Percentiles rank a stretch among this genome's conserved stretches.
Conservation (phyloP, 192 early-diverging fungal genomes). For the Martensiomyces pterosporus region DNA sequence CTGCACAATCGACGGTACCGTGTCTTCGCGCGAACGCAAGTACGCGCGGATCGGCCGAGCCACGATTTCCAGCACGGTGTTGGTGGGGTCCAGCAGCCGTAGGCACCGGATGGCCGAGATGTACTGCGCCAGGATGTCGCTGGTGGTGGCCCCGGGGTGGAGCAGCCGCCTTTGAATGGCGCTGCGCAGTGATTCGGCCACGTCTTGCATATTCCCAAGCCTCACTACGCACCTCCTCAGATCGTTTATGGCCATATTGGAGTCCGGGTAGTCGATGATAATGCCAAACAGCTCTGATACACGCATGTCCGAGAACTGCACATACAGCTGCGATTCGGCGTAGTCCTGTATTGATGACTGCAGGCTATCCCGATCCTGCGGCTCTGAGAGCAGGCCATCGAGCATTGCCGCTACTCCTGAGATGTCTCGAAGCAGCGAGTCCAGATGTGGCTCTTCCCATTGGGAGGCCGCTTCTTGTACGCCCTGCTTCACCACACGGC, state of each 20-base stretch:
- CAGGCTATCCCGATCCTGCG: not conserved
- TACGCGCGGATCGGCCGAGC: slow-evolving; percentile 58
- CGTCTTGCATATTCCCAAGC: slow-evolving; percentile 15
- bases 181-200: slow-evolving; percentile 22
- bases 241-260: slow-evolving; percentile 58
- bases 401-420: slow-evolving; percentile 2
- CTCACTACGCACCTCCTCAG: slow-evolving; percentile 46
- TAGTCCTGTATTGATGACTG: too few relatives aligned
- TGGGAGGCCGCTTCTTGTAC: slow-evolving; percentile 7
- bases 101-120: slow-evolving; percentile 67
- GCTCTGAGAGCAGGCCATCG: slow-evolving; percentile 8
- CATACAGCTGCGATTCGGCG: slow-evolving; percentile 6
- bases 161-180: slow-evolving; percentile 55
- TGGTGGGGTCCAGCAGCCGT: slow-evolving; percentile 63
- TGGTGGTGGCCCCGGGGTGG: slow-evolving; percentile 69
- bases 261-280: slow-evolving; percentile 68
- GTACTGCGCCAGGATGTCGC: slow-evolving; percentile 66
- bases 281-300: slow-evolving; percentile 65
- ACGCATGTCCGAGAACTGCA: slow-evolving; percentile 31
- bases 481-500: slow-evolving; percentile 2
- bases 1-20: slow-evolving; percentile 63
- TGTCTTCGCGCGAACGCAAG: slow-evolving; percentile 59
- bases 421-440: not conserved
- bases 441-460: slow-evolving; percentile 20
- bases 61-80: slow-evolving; percentile 61